Percentiles rank a stretch among this genome's conserved stretches.
These are phyloP conservation scores for Bruguiera gymnorhiza DNA, from an alignment of 345 rosid species.

Conservation along the genomic window DNA sequence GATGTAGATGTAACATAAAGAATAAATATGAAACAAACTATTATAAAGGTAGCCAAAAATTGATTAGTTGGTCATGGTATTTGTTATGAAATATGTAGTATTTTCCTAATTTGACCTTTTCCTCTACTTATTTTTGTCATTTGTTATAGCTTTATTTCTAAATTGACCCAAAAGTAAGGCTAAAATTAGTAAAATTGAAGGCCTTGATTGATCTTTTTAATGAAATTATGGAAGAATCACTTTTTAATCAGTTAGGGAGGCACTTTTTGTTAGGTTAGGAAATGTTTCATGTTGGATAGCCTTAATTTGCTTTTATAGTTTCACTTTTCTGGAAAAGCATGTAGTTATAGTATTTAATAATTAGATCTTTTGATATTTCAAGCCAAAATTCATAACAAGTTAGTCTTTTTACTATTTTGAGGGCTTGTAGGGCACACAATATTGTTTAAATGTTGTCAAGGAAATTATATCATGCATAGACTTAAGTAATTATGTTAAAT, in stretches of 20 bases:
- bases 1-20: conserved; percentile 61
- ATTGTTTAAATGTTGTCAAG: background rate
- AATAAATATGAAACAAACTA: conserved; percentile 80
- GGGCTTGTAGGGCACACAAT: too few relatives aligned
- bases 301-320: background rate
- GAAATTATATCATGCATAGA: background rate
- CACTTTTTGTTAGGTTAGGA: conserved; percentile 5
- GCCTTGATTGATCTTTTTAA: conserved; percentile 87
- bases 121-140: conserved; percentile 17
- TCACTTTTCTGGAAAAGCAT: background rate
- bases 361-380: background rate
- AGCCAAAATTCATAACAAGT: background rate
- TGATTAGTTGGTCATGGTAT: background rate
- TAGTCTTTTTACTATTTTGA: too few relatives aligned
- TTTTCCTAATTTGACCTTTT: background rate
- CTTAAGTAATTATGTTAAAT: too few relatives aligned
- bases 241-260: conserved; percentile 91
- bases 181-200: conserved; percentile 62
- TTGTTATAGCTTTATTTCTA: conserved; percentile 80
- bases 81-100: background rate
- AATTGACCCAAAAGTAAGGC: conserved; percentile 73
- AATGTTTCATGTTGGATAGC: conserved; percentile 6
- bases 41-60: conserved; percentile 63
- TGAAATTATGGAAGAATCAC: conserved; percentile 89
- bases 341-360: background rate